phyloP scores from a whole-genome alignment of 2,329 filamentous ascomycete species.

The Botrytis galanthina region DNA sequence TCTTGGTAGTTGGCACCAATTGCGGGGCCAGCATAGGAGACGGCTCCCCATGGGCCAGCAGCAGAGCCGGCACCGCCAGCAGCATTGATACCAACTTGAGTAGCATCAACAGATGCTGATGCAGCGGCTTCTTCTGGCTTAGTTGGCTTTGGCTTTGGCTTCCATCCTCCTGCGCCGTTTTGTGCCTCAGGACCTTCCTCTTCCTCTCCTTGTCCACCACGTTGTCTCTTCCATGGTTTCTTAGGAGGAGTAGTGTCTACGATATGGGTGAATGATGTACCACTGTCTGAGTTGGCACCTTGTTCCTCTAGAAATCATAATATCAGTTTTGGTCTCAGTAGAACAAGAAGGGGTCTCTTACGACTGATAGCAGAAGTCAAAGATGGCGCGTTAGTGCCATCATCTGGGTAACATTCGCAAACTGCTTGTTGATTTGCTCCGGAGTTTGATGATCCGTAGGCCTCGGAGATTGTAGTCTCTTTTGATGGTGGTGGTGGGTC shows the following conservation, averaged over 20 bases:
- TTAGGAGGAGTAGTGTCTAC: not conserved
- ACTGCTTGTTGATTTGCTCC: not conserved
- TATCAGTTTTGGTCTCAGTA: not conserved
- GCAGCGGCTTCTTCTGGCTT: not conserved
- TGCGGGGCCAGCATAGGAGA: not conserved
- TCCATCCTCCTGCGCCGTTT: not conserved
- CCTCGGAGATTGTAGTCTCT: not conserved
- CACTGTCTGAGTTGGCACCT: not conserved
- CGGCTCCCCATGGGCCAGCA: not conserved
- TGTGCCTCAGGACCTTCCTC: not conserved
- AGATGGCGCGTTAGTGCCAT: not conserved
- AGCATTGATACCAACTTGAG: not conserved
- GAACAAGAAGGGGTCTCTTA: not conserved
- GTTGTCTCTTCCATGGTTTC: not conserved
- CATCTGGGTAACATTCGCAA: not conserved
- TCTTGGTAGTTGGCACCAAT: constrained; percentile 2
- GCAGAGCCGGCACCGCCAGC: not conserved
- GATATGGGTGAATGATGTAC: not conserved
- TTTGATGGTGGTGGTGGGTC: not conserved
- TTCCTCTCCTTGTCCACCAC: not conserved
- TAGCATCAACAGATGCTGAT: not conserved
- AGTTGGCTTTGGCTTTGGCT: not conserved
- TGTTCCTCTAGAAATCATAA: not conserved
- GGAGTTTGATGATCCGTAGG: not conserved
- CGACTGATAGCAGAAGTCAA: not conserved